A percentile compares a stretch with the other conserved stretches of the same genome.
phyloP scores from a whole-genome alignment of 805 yeast genomes.

The Yamadazyma ubonensis region DNA sequence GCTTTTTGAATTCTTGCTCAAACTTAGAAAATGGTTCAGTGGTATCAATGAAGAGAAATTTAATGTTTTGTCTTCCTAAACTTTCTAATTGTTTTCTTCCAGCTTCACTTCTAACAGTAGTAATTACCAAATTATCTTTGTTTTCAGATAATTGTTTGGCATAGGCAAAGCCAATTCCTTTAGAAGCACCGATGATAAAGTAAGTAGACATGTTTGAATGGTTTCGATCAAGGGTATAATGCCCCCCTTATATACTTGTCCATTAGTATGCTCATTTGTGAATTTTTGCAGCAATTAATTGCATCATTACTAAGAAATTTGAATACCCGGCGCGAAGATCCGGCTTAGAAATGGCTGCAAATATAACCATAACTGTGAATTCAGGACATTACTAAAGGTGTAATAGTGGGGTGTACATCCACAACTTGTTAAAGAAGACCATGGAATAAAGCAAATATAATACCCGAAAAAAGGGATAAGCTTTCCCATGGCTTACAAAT shows the following conservation, averaged over 20 bases:
- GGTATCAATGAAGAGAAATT: conserved; percentile 9
- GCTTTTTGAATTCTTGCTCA: conserved; percentile 7
- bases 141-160: conserved; percentile 20
- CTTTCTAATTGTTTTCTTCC: conserved; percentile 12
- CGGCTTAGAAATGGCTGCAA: not conserved
- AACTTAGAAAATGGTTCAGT: conserved; percentile 5
- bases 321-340: not conserved
- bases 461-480: too few species aligned
- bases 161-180: conserved; percentile 40
- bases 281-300: not conserved
- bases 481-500: too few species aligned
- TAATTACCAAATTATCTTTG: conserved; percentile 34
- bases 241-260: not conserved
- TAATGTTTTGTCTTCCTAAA: conserved; percentile 5
- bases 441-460: too few species aligned
- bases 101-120: conserved; percentile 36
- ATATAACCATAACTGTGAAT: not conserved
- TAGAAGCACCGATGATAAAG: conserved; percentile 36
- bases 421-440: too few species aligned
- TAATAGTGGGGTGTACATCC: not conserved
- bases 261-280: too few species aligned
- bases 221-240: too few species aligned
- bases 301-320: conserved; percentile 1
- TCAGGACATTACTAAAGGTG: not conserved
- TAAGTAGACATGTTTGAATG: too few species aligned